Base-by-base conservation (phyloP, 495 filamentous ascomycete species). In the Talaromyces proteolyticus region DNA sequence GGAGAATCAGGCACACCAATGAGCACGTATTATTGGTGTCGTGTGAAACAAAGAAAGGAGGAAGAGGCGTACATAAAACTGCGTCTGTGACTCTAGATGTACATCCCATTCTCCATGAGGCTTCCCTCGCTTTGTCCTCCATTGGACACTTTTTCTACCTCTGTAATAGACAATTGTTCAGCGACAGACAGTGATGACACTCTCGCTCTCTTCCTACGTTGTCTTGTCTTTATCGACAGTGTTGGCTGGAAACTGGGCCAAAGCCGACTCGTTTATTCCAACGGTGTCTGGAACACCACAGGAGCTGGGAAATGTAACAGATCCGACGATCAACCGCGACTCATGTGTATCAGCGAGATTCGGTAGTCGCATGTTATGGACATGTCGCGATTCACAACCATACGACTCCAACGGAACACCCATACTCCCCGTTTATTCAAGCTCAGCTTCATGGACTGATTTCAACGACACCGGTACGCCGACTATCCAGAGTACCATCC, bases 291-390 rank as follows among this genome's bases (percentile, higher is more conserved):
- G 50, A 10, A 51, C 56, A 42, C 48, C 56, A 0, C 44, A 50
- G 46, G 24, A 65, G 6, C 18, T 67, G 12, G 63, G 59, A n/a
- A 55, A 55, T 44, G 52, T 63, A n/a, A 51, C 62, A 12, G 62
- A 66, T 41, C 56, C 62, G 14, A 46, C 44, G 1, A 47, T 64
- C 25, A 54, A 60, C 42, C 61, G 61, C 16, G 61, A 66, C 40
- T 64, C 63, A 8, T 62, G 63, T 53, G 57, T 52, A 37, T 64
- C 63, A 8, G 51, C 48, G 8, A 46, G 52, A 19, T 51, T 66
- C 17, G 61, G 57, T 14, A 23, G 50, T 26, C 62, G 61, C 22
- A 49, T 45, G 4, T 43, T 66, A 20, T 66, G 61, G 61, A 60
- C 54, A 4, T 66, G 61, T 21, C 52, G 63, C 29, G 63, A 64